A percentile compares a stretch with the other conserved stretches of the same genome.
Evolutionary conservation across 371 early-diverging fungal genomes (phyloP).

Genomic region (Apophysomyces elegans): DNA sequence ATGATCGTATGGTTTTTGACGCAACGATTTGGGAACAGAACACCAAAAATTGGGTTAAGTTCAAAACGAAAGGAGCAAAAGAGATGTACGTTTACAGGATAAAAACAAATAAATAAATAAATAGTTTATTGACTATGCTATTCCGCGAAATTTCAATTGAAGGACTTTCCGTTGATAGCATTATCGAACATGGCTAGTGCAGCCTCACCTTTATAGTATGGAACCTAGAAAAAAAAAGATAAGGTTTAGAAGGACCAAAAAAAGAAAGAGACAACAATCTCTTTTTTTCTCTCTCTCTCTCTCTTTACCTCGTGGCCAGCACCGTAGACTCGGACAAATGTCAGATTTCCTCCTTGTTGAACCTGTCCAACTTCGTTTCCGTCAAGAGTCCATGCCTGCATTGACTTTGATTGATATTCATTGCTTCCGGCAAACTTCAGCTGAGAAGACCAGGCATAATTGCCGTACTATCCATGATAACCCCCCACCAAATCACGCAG

Average conservation of each 20-base stretch:
- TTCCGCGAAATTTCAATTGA: not conserved
- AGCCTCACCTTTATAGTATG: constrained; percentile 63
- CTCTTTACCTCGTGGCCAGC: constrained; percentile 82
- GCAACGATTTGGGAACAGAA: no score
- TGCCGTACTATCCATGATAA: constrained; percentile 65
- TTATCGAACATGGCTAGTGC: constrained; percentile 51
- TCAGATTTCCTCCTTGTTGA: constrained; percentile 64
- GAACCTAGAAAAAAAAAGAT: constrained; percentile 36
- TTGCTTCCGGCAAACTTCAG: constrained; percentile 75
- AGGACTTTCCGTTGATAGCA: constrained; percentile 2
- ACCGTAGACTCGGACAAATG: constrained; percentile 80
- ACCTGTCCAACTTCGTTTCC: constrained; percentile 68
- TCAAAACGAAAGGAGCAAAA: no score
- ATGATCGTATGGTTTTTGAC: no score
- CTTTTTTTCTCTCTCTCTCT: no score
- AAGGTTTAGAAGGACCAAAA: not conserved
- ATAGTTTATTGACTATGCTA: not conserved
- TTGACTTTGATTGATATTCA: constrained; percentile 51
- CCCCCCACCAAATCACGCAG: not conserved
- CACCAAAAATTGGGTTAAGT: no score
- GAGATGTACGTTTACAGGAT: no score
- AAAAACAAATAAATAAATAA: no score
- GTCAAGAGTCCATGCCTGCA: constrained; percentile 19
- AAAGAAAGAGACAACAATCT: constrained; percentile 1
- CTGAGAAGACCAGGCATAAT: constrained; percentile 81